phyloP scores from a whole-genome alignment of 345 rosid genomes.

The Citrus sp. region DNA sequence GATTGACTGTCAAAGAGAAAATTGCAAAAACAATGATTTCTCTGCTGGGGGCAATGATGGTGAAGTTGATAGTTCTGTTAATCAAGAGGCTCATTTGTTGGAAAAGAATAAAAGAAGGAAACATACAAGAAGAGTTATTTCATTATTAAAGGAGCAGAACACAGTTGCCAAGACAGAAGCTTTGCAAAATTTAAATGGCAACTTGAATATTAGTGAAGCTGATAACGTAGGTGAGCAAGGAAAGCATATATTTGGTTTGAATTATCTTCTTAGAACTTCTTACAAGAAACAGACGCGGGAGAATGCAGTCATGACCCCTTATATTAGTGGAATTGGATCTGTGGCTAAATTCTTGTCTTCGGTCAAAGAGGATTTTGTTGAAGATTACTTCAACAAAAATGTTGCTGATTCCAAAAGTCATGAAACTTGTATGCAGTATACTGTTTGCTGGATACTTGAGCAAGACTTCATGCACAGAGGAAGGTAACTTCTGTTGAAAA shows the following conservation, averaged over 20 bases:
- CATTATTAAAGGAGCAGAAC: slow-evolving; percentile 43
- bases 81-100: slow-evolving; percentile 41
- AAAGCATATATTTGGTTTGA: slow-evolving; percentile 4
- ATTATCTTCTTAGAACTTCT: slow-evolving; percentile 18
- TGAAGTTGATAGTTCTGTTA: slow-evolving; percentile 36
- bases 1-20: slow-evolving; percentile 30
- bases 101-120: slow-evolving; percentile 54
- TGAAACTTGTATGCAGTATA: slow-evolving; percentile 57
- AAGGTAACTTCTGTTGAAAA: slow-evolving; percentile 35
- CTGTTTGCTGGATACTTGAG: slow-evolving; percentile 67
- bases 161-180: slow-evolving; percentile 25
- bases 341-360: slow-evolving; percentile 27
- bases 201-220: slow-evolving; percentile 28
- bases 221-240: slow-evolving; percentile 23
- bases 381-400: slow-evolving; percentile 46
- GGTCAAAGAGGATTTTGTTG: slow-evolving; percentile 51
- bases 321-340: slow-evolving; percentile 21
- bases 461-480: slow-evolving; percentile 51
- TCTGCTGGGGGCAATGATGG: slow-evolving; percentile 29
- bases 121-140: slow-evolving; percentile 52
- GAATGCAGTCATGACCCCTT: slow-evolving; percentile 3
- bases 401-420: slow-evolving; percentile 54
- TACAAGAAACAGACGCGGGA: slow-evolving; percentile 18
- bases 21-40: slow-evolving; percentile 27
- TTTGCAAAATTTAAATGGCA: slow-evolving; percentile 36